Evolutionary conservation across 2,329 filamentous ascomycete genomes (phyloP), one percentile per base, ranked within the genome.

Genomic region (Beauveria sp.): DNA sequence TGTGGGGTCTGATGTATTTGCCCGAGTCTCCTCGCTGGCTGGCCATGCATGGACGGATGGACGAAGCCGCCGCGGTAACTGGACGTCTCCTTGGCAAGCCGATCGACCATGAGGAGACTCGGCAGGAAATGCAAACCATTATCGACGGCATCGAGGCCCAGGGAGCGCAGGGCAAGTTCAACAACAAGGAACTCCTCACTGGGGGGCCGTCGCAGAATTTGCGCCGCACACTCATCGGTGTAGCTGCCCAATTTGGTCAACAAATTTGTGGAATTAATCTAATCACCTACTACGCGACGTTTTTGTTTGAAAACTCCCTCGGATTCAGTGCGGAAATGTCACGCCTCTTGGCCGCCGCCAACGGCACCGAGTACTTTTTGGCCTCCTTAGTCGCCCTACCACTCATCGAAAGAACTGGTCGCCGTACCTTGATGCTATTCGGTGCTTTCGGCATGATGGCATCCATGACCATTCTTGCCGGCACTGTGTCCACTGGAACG

Each of bases 381-480:
- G 74, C 74, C 2, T 75, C 73, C 0, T 72, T 72, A 34, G 67
- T 77, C 8, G 74, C 75, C 1, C 65, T 77, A 4, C 72, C 72
- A 18, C 70, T 74, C 2, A 79, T 81, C 57, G 78, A 81, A 72
- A 77, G 79, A 2, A 79, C 81, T 22, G 85, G 84, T 5, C 80
- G 87, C 22, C 78, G 86, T 5, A 77, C 78, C 45, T 77, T 89
- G 60, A 88, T 89, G 81, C 70, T 89, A 34, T 80, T 85, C 62
- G 86, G 86, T 28, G 84, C 85, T 0, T 74, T 82, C 53, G 85
- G 84, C 24, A 88, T 88, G 86, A 82, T 40, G 85, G 69, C 82
- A 2, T 82, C 79, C 58, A 88, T 89, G 86, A 77, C 83, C 10
- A 75, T 89, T 58, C 72, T 81, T 61, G 71, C 74, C 5, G 71